Conservation (phyloP, 78 protist genomes). For the Dictyostelium intermedium region DNA sequence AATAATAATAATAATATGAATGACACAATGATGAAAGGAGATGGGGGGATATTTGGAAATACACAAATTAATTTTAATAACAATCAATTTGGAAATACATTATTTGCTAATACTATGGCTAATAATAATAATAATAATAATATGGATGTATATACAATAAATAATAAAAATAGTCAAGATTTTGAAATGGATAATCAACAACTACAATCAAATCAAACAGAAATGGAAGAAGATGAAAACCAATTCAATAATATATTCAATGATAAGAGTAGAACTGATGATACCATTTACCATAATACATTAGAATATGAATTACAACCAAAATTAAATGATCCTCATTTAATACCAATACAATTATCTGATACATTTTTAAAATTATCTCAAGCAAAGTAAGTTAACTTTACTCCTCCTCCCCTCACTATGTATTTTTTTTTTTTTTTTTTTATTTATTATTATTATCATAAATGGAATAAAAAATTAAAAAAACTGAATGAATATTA, state of each 20-base stretch:
- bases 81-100: background rate
- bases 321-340: background rate
- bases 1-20: background rate
- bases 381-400: constrained; percentile 25
- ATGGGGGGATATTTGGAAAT: background rate
- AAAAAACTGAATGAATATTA: no score
- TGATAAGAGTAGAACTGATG: constrained; percentile 32
- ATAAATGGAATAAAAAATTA: no score
- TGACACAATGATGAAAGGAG: background rate
- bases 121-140: background rate
- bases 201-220: background rate
- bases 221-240: background rate
- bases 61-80: background rate
- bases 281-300: constrained; percentile 12
- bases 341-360: background rate
- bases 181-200: background rate
- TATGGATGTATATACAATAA: background rate
- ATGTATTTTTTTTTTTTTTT: background rate
- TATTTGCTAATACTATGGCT: background rate
- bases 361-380: background rate
- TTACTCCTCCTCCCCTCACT: no score
- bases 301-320: constrained; percentile 15
- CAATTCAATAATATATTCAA: background rate
- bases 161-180: background rate
- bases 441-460: background rate